Conservation (phyloP, 192 early-diverging fungal species). For the Coemansia brasiliensis region DNA sequence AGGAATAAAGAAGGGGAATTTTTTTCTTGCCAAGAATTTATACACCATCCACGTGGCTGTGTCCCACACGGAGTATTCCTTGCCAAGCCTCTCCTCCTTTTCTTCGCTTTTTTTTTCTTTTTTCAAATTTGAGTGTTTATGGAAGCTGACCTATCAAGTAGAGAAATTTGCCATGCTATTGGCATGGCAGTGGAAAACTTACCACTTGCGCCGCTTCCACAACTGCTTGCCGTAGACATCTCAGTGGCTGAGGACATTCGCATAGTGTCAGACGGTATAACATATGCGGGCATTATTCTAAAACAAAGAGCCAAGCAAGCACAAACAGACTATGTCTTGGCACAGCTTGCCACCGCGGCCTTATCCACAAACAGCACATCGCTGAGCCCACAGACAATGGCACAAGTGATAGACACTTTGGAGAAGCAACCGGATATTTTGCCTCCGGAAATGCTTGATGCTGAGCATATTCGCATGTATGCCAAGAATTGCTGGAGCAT, state of each 20-base stretch:
- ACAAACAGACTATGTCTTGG: slow-evolving; percentile 17
- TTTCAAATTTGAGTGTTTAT: no score
- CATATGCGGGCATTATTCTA: slow-evolving; percentile 13
- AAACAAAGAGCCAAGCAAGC: slow-evolving; percentile 2
- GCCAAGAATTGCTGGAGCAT: slow-evolving; percentile 29
- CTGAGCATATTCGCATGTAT: slow-evolving; percentile 23
- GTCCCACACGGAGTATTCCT: background rate
- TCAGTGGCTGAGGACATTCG: slow-evolving; percentile 4
- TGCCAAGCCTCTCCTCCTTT: slow-evolving; percentile 5
- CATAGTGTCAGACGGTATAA: slow-evolving; percentile 17
- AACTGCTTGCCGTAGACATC: background rate
- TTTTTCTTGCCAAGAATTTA: no score
- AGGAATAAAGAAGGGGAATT: no score
- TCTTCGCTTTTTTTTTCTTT: background rate
- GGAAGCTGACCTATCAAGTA: no score
- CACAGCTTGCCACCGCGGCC: slow-evolving; percentile 21
- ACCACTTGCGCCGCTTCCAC: slow-evolving; percentile 25
- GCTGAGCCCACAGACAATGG: slow-evolving; percentile 13
- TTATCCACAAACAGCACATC: background rate
- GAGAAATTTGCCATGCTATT: background rate
- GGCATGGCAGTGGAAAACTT: slow-evolving; percentile 12
- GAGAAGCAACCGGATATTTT: slow-evolving; percentile 20
- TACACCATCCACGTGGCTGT: no score
- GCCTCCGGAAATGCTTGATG: slow-evolving; percentile 8
- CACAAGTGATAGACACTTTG: slow-evolving; percentile 4